Evolutionary conservation across 2,329 filamentous ascomycete genomes (phyloP).

Genomic region (Talaromyces sp.): DNA sequence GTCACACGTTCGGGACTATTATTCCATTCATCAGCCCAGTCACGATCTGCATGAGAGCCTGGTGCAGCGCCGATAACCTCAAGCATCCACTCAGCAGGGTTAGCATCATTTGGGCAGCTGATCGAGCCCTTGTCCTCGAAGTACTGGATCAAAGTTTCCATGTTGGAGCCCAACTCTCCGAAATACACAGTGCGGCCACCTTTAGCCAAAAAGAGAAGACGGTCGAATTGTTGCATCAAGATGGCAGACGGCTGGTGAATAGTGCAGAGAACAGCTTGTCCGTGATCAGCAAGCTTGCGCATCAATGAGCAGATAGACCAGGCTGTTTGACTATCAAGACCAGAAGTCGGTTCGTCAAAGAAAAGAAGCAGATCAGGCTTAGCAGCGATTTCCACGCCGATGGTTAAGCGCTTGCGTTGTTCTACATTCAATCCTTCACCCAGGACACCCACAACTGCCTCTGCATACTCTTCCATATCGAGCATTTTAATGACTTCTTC

Average conservation of each 20-base stretch:
- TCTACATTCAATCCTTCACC: slow-evolving; percentile 71
- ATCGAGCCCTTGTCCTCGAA: slow-evolving; percentile 66
- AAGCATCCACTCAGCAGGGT: slow-evolving; percentile 71
- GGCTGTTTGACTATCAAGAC: slow-evolving; percentile 85
- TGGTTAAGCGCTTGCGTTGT: slow-evolving; percentile 75
- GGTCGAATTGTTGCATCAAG: slow-evolving; percentile 80
- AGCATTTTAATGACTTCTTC: slow-evolving; percentile 85
- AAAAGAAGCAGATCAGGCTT: slow-evolving; percentile 87
- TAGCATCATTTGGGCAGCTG: slow-evolving; percentile 62
- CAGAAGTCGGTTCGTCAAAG: slow-evolving; percentile 90
- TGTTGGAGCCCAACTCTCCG: slow-evolving; percentile 63
- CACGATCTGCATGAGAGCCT: slow-evolving; percentile 60
- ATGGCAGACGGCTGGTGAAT: slow-evolving; percentile 93
- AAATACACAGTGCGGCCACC: slow-evolving; percentile 70
- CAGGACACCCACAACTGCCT: slow-evolving; percentile 83
- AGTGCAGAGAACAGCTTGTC: slow-evolving; percentile 90
- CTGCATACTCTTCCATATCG: slow-evolving; percentile 85
- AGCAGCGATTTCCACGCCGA: slow-evolving; percentile 88
- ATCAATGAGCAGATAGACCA: slow-evolving; percentile 86
- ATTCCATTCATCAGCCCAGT: slow-evolving; percentile 66
- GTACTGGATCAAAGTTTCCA: slow-evolving; percentile 59
- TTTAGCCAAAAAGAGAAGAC: slow-evolving; percentile 62
- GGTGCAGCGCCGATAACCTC: slow-evolving; percentile 60
- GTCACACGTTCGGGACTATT: slow-evolving; percentile 56
- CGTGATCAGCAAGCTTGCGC: slow-evolving; percentile 82